Conservation (phyloP, 805 yeast genomes). For the Yarrowia sp. region DNA sequence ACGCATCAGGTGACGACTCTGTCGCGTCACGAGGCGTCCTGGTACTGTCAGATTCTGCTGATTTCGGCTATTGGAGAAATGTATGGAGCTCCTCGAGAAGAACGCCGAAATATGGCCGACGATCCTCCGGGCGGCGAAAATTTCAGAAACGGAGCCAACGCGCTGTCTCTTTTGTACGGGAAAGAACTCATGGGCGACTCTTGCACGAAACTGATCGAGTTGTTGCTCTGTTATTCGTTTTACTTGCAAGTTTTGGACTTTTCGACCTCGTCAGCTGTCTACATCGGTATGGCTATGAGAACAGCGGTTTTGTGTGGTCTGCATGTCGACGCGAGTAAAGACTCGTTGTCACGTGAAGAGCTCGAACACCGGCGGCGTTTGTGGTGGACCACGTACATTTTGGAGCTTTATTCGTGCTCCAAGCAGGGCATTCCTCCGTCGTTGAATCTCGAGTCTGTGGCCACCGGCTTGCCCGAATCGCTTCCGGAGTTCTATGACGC, state of each 20-base stretch:
- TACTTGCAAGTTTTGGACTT: slow-evolving; percentile 43
- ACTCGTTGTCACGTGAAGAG: slow-evolving; percentile 37
- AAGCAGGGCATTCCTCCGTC: slow-evolving; percentile 44
- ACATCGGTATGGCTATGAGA: slow-evolving; percentile 43
- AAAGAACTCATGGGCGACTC: slow-evolving; percentile 40
- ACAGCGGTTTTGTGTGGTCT: slow-evolving; percentile 43
- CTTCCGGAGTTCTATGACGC: slow-evolving; percentile 39
- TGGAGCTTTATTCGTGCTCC: slow-evolving; percentile 44
- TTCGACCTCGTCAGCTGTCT: slow-evolving; percentile 41
- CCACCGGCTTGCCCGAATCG: slow-evolving; percentile 41
- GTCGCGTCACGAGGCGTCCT: slow-evolving; percentile 38
- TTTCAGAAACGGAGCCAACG: slow-evolving; percentile 41
- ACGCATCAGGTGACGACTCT: slow-evolving; percentile 12
- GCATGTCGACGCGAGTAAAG: slow-evolving; percentile 43
- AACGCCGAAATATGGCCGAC: slow-evolving; percentile 29
- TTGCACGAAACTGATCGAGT: slow-evolving; percentile 41
- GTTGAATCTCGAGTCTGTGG: slow-evolving; percentile 41
- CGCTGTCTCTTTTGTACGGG: slow-evolving; percentile 40
- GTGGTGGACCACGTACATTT: slow-evolving; percentile 45
- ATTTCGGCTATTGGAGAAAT: slow-evolving; percentile 45
- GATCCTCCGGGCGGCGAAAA: slow-evolving; percentile 42
- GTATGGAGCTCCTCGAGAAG: slow-evolving; percentile 40
- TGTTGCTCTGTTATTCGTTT: slow-evolving; percentile 42
- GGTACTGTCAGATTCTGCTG: slow-evolving; percentile 41
- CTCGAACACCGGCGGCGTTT: slow-evolving; percentile 44